Evolutionary conservation across 768 basidiomycete genomes (phyloP), one percentile per base, ranked within the genome.

Genomic region (Suillus tomentosus): DNA sequence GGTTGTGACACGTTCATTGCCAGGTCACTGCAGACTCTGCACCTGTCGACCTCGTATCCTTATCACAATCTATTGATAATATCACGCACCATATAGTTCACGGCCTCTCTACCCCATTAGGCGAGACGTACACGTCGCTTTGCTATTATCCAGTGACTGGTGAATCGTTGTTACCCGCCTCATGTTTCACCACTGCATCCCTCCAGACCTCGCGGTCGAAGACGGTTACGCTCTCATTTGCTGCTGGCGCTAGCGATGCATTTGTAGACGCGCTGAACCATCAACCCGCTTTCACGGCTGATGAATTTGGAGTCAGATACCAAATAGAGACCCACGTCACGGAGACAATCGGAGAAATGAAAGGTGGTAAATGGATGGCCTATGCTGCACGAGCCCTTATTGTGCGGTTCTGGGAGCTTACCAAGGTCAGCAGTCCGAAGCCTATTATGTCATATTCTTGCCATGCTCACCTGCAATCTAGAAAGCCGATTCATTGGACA

Each of bases 401-500:
- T 36, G 72, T 90, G 60, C 86, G 95, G 14, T 95, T 96, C 82
- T 96, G 89, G 87, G 86, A 90, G 60, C 81, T 96, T 39, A 87
- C 92, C 55, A 93, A 91, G 87, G 87, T 88, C 48, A 69, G 78
- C 78, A 67, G 45, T 61, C 8, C 22, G 9, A 10, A 57, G 5
- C 17, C 0, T 71, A 63, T 47, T 65, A 19, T 64, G 63, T 17
- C 13, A 43, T 61, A 31, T 40, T 17, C 15, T 24, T 9, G 48
- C 67, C 10, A 72, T 61, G 22, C 60, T 71, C 60, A 70, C 62
- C 64, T 50, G 24, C 65, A 69, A 42, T 62, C 14, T 77, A 92
- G 87, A 94, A 95, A 80, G 95, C 97, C 13, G 94, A 97, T 76
- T 95, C 95, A 0, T 86, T 96, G 27, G 97, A 99, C 77, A 98